Evolutionary conservation across 108 stramenopile species (phyloP).

Genomic region (Epithemia pelagica): DNA sequence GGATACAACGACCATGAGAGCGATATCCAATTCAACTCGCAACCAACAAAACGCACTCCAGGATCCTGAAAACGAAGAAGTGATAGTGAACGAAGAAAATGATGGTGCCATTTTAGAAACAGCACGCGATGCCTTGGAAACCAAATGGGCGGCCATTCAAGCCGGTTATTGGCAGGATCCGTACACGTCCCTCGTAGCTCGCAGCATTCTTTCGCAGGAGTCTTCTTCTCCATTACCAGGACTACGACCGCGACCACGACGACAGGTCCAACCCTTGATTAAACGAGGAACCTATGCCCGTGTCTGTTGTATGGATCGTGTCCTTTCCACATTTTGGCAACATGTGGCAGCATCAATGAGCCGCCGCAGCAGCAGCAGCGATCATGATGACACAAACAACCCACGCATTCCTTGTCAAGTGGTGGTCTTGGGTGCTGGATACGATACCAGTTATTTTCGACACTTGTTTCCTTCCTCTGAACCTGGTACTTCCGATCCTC

Average conservation of each 20-base stretch:
- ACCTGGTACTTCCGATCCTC: slow-evolving; percentile 10
- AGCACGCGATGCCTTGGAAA: slow-evolving; percentile 66
- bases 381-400: too few relatives aligned
- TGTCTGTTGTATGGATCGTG: slow-evolving; percentile 71
- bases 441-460: slow-evolving; percentile 81
- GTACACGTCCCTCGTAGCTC: slow-evolving; percentile 16
- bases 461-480: slow-evolving; percentile 14
- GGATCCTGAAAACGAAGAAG: too few relatives aligned
- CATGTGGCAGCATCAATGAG: too few relatives aligned
- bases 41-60: too few relatives aligned
- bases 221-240: too few relatives aligned
- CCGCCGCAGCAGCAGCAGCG: too few relatives aligned
- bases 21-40: too few relatives aligned
- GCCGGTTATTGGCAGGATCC: slow-evolving; percentile 79
- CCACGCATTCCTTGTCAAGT: slow-evolving; percentile 58
- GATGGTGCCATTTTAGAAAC: slow-evolving; percentile 58
- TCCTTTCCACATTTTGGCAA: slow-evolving; percentile 26
- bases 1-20: too few relatives aligned
- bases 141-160: slow-evolving; percentile 63
- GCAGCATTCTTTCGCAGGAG: too few relatives aligned
- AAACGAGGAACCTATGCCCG: slow-evolving; percentile 82
- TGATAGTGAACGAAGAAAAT: background rate
- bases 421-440: slow-evolving; percentile 75
- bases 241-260: slow-evolving; percentile 1
- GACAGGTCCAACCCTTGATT: slow-evolving; percentile 64